Percentiles rank a stretch among this genome's conserved stretches.
These are phyloP conservation scores for Thelonectria rubi DNA, from an alignment of 2,329 filamentous ascomycete species.

Conservation along the genomic window DNA sequence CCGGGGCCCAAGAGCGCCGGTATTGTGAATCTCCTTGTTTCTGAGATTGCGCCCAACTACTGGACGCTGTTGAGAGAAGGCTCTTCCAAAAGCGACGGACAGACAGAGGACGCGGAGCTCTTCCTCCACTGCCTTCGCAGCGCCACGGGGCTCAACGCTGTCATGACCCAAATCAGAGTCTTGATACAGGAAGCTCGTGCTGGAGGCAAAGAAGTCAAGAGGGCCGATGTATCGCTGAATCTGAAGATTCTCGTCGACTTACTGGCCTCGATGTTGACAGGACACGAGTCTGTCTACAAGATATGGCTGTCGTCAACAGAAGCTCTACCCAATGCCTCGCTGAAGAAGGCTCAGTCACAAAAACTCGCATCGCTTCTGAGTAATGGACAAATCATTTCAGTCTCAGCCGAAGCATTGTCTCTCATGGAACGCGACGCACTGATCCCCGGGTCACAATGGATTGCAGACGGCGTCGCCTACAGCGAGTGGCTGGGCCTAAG, in stretches of 20 bases:
- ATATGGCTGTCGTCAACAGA: conserved; percentile 51
- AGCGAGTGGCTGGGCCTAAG: conserved; percentile 76
- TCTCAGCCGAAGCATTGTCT: conserved; percentile 65
- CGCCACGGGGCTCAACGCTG: conserved; percentile 79
- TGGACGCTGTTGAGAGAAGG: conserved; percentile 72
- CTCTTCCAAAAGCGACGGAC: conserved; percentile 31
- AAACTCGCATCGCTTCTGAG: conserved; percentile 56
- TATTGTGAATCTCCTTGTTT: conserved; percentile 78
- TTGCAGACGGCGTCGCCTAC: conserved; percentile 71
- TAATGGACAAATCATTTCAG: conserved; percentile 59
- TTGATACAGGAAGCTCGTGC: conserved; percentile 63
- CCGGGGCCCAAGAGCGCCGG: conserved; percentile 77
- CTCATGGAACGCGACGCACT: conserved; percentile 51
- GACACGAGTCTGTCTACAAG: conserved; percentile 47
- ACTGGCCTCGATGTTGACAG: conserved; percentile 52
- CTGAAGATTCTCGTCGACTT: conserved; percentile 56
- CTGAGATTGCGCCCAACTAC: conserved; percentile 80
- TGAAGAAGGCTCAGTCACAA: conserved; percentile 47
- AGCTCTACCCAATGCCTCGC: conserved; percentile 32
- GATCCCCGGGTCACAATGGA: conserved; percentile 58
- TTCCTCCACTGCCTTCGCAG: conserved; percentile 75
- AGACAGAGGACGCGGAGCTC: conserved; percentile 49
- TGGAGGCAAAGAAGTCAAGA: conserved; percentile 48
- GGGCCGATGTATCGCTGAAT: conserved; percentile 55
- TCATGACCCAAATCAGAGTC: conserved; percentile 73